These are phyloP conservation scores for Alternaria panax DNA, from an alignment of 2,329 filamentous ascomycete species.

Conservation along the genomic window DNA sequence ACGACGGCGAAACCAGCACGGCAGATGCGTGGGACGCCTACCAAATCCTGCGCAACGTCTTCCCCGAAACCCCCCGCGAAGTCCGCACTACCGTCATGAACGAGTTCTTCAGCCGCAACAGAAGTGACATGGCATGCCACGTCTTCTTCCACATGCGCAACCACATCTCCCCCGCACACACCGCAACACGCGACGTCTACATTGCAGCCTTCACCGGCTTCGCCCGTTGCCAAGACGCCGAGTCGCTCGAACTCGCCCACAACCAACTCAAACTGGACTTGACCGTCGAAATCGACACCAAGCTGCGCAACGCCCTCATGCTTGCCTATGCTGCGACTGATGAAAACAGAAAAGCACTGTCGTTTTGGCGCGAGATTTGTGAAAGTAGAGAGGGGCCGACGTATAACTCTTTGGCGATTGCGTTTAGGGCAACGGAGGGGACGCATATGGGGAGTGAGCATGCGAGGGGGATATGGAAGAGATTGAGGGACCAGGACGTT, in stretches of 20 bases:
- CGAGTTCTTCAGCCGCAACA: constrained; percentile 77
- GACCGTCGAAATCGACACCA: constrained; percentile 77
- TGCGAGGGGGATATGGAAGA: constrained; percentile 70
- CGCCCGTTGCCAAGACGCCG: constrained; percentile 64
- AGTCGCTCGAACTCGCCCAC: constrained; percentile 77
- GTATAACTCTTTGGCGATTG: constrained; percentile 79
- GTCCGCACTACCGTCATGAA: constrained; percentile 78
- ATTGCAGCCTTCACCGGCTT: constrained; percentile 79
- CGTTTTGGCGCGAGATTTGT: constrained; percentile 86
- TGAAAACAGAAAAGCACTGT: constrained; percentile 70
- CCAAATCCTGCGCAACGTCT: constrained; percentile 64
- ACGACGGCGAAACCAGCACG: constrained; percentile 71
- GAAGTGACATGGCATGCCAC: constrained; percentile 83
- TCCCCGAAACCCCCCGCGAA: constrained; percentile 68
- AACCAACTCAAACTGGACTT: constrained; percentile 95
- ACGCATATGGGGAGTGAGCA: constrained; percentile 55
- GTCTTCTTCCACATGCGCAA: constrained; percentile 96
- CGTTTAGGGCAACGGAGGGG: constrained; percentile 80
- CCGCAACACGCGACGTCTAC: constrained; percentile 78
- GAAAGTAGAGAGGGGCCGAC: constrained; percentile 84
- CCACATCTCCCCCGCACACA: constrained; percentile 67
- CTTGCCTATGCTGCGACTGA: constrained; percentile 79
- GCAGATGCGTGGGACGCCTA: constrained; percentile 69
- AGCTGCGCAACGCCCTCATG: constrained; percentile 84
- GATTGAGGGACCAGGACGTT: constrained; percentile 76